Percentiles rank a stretch among this genome's conserved stretches.
phyloP scores from a whole-genome alignment of 208 protist species.

The Acanthamoeba royreba region DNA sequence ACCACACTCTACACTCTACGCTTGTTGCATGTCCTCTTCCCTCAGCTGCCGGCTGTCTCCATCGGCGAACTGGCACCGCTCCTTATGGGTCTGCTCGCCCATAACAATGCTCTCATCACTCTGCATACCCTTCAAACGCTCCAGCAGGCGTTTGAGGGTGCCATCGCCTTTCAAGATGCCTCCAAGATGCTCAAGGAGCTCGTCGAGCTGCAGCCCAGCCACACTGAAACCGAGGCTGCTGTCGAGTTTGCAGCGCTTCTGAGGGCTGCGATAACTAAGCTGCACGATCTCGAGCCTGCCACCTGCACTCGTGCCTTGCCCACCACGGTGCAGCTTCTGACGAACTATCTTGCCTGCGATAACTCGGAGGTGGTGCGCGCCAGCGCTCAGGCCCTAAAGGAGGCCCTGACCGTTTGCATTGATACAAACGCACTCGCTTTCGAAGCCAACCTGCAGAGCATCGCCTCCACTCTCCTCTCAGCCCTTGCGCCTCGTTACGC shows the following conservation, averaged over 20 bases:
- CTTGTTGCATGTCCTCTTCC: neutral
- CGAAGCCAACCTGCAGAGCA: neutral
- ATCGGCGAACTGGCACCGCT: neutral
- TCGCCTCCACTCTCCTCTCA: neutral
- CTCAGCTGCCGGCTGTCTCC: neutral
- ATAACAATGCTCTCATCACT: neutral
- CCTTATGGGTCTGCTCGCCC: neutral
- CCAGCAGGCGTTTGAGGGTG: neutral
- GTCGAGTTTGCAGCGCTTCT: neutral
- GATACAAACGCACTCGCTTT: neutral
- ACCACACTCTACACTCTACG: neutral
- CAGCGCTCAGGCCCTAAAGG: neutral
- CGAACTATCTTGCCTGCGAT: neutral
- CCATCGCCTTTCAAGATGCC: neutral
- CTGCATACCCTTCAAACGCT: neutral
- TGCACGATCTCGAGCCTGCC: neutral
- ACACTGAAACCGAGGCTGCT: neutral
- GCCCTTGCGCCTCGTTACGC: neutral
- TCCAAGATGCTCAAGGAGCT: neutral
- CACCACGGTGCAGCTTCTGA: neutral
- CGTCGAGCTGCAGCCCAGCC: neutral
- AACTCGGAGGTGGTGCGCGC: neutral
- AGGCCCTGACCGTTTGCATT: neutral
- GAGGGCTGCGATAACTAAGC: neutral
- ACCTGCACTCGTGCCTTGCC: neutral